Conservation (phyloP, 495 filamentous ascomycete species). For the Podospora australis region DNA sequence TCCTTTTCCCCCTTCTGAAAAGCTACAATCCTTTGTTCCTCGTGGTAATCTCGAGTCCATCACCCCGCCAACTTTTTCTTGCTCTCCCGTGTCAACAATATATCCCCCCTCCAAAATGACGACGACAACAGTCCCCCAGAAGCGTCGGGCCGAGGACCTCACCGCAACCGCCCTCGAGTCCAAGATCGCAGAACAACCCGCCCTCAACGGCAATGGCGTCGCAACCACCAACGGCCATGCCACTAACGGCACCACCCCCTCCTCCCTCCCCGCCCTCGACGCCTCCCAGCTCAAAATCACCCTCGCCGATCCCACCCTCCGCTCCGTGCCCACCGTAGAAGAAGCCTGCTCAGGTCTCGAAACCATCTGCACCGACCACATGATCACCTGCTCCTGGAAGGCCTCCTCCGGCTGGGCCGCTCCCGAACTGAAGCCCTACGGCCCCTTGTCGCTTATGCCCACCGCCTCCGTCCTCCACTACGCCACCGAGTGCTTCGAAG, state of each 20-base stretch:
- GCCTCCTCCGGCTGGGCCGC: slow-evolving; percentile 61
- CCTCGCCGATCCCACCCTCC: slow-evolving; percentile 54
- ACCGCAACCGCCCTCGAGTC: slow-evolving; percentile 37
- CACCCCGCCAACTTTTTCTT: not conserved
- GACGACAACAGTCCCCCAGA: slow-evolving; percentile 10
- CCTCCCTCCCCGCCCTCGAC: slow-evolving; percentile 47
- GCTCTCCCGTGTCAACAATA: slow-evolving; percentile 14
- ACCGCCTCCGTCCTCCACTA: slow-evolving; percentile 85
- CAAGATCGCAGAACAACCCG: slow-evolving; percentile 28
- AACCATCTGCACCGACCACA: slow-evolving; percentile 80
- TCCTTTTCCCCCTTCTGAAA: not conserved
- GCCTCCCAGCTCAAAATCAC: slow-evolving; percentile 66
- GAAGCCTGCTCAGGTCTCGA: slow-evolving; percentile 36
- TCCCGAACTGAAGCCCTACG: slow-evolving; percentile 73
- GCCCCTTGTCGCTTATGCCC: slow-evolving; percentile 74
- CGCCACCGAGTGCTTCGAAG: slow-evolving; percentile 89
- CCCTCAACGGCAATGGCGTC: slow-evolving; percentile 20
- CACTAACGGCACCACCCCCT: slow-evolving; percentile 19
- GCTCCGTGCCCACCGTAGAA: slow-evolving; percentile 58
- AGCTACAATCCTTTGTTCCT: not conserved
- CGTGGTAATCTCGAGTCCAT: not conserved
- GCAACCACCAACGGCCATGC: slow-evolving; percentile 25
- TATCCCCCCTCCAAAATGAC: slow-evolving; percentile 13
- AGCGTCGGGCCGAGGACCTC: slow-evolving; percentile 27
- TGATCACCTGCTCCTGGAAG: slow-evolving; percentile 75